phyloP scores from a whole-genome alignment of 1,139 yeast species.

The Magnusiomyces tetraspermus region DNA sequence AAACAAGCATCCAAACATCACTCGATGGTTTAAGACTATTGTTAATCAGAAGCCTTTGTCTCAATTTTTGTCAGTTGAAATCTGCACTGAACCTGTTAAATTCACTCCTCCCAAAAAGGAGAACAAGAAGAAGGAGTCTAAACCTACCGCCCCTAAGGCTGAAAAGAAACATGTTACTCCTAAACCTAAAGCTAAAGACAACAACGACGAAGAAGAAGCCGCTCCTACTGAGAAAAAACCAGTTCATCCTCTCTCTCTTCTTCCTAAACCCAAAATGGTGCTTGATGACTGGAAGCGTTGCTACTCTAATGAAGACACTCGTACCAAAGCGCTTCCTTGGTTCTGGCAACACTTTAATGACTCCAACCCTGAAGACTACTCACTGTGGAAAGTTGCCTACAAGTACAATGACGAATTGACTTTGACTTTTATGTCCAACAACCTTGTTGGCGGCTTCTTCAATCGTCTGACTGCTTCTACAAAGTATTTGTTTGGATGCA shows the following conservation, averaged over 20 bases:
- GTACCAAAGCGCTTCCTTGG: constrained; percentile 92
- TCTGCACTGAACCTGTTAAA: constrained; percentile 59
- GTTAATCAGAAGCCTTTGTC: constrained; percentile 47
- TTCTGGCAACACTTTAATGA: constrained; percentile 96
- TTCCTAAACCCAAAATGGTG: constrained; percentile 59
- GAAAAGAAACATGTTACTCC: constrained; percentile 14
- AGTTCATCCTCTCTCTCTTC: constrained; percentile 83
- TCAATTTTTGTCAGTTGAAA: constrained; percentile 37
- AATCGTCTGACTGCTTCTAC: constrained; percentile 86
- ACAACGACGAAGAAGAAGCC: constrained; percentile 25
- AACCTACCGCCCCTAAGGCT: constrained; percentile 16
- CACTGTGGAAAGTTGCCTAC: constrained; percentile 91
- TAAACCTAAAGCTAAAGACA: constrained; percentile 30
- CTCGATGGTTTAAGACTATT: constrained; percentile 84
- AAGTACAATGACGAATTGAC: constrained; percentile 97
- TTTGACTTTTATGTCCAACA: constrained; percentile 95
- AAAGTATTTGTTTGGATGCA: constrained; percentile 88
- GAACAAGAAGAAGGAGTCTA: constrained; percentile 28
- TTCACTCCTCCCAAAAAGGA: constrained; percentile 75
- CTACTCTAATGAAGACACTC: constrained; percentile 96
- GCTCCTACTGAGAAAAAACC: constrained; percentile 49
- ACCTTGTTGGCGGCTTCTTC: constrained; percentile 97
- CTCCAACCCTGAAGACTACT: constrained; percentile 80
- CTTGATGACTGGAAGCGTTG: constrained; percentile 94
- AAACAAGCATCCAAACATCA: constrained; percentile 57